phyloP scores from a whole-genome alignment of 441 rosid genomes.

The Pelargonium australe region DNA sequence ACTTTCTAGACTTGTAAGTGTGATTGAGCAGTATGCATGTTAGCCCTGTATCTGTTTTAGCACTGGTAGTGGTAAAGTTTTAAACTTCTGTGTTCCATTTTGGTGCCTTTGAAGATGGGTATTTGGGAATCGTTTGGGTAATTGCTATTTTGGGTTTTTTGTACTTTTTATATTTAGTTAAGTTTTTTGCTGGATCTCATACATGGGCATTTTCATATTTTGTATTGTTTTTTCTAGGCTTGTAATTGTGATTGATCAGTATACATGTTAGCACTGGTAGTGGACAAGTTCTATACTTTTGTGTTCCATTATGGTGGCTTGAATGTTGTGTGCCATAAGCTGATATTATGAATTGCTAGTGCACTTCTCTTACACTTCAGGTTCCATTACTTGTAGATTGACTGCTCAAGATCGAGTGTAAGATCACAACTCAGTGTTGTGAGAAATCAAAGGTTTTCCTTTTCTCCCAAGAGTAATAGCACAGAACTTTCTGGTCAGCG shows the following conservation, averaged over 20 bases:
- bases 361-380: slow-evolving; percentile 22
- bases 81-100: not conserved
- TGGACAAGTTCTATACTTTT: not conserved
- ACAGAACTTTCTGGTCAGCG: slow-evolving; percentile 25
- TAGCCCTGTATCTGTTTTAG: not conserved
- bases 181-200: slow-evolving; percentile 13
- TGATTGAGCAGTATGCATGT: not conserved
- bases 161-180: not conserved
- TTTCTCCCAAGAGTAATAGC: slow-evolving; percentile 24
- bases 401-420: slow-evolving; percentile 26
- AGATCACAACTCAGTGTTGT: slow-evolving; percentile 18
- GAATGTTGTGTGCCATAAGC: not conserved
- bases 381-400: slow-evolving; percentile 34
- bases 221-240: not conserved
- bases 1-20: not conserved
- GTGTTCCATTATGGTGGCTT: slow-evolving; percentile 1
- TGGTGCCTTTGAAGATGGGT: slow-evolving; percentile 11
- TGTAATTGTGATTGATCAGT: not conserved
- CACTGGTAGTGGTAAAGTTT: too few species aligned
- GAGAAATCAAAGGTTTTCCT: slow-evolving; percentile 22
- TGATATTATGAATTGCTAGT: slow-evolving; percentile 9
- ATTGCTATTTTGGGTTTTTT: slow-evolving; percentile 1
- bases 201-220: not conserved
- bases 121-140: not conserved
- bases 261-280: not conserved